Evolutionary conservation across 1,284 basidiomycete genomes (phyloP).

Genomic region (Cutaneotrichosporon dermatis): DNA sequence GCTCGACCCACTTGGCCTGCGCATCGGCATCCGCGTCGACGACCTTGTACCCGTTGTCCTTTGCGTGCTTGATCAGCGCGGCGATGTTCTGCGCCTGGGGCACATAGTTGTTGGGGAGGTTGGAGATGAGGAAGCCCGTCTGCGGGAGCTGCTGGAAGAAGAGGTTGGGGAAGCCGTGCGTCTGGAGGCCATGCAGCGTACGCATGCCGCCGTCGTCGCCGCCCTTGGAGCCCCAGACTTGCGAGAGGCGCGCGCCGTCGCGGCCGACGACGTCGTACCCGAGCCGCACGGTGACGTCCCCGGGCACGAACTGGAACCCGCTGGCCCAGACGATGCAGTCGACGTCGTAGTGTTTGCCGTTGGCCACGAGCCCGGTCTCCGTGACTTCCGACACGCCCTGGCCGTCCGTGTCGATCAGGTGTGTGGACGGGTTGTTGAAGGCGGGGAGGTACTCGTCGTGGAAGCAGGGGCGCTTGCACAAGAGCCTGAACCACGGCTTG

Average conservation of each 20-base stretch:
- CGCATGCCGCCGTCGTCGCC: conserved; percentile 9
- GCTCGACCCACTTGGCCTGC: conserved; percentile 9
- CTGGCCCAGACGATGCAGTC: conserved; percentile 14
- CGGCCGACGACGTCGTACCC: conserved; percentile 11
- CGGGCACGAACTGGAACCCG: conserved; percentile 11
- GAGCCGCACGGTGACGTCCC: neutral
- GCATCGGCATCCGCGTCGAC: neutral
- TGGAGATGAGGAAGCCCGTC: conserved; percentile 7
- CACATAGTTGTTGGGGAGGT: conserved; percentile 14
- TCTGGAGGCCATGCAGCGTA: conserved; percentile 10
- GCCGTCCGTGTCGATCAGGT: conserved; percentile 17
- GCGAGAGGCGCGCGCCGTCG: conserved; percentile 3
- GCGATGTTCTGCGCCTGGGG: conserved; percentile 4
- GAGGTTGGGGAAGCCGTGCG: conserved; percentile 16
- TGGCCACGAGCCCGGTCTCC: conserved; percentile 9
- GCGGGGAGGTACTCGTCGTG: conserved; percentile 16
- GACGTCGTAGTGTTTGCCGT: conserved; percentile 13
- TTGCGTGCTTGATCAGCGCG: conserved; percentile 6
- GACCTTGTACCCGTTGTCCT: neutral
- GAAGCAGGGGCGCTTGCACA: conserved; percentile 16
- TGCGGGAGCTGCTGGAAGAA: conserved; percentile 7
- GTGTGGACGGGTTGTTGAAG: conserved; percentile 9
- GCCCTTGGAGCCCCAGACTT: conserved; percentile 8
- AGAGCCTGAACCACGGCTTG: conserved; percentile 15
- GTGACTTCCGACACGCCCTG: conserved; percentile 7